Evolutionary conservation across 2,329 filamentous ascomycete species (phyloP).

Genomic region (Cercospora zeae-maydis): DNA sequence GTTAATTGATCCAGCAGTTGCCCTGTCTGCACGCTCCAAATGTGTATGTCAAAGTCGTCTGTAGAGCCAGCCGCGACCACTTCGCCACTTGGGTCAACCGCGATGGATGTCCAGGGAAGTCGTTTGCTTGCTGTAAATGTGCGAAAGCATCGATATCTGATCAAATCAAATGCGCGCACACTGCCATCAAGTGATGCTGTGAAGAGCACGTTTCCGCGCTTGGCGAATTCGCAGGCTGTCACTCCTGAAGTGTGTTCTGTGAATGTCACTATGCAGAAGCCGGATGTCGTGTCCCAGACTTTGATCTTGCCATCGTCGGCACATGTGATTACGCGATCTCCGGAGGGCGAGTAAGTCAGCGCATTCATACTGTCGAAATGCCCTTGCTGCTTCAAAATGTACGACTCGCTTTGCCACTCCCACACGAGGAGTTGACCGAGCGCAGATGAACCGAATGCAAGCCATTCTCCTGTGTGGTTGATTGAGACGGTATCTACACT

Average conservation of each 20-base stretch:
- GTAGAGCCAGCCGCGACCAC: conserved; percentile 92
- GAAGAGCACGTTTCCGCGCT: conserved; percentile 91
- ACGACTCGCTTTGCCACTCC: conserved; percentile 99
- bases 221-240: conserved; percentile 90
- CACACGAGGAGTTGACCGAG: conserved; percentile 94
- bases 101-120: conserved; percentile 87
- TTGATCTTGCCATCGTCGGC: conserved; percentile 98
- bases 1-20: conserved; percentile 87
- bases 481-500: conserved; percentile 93
- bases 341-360: conserved; percentile 87
- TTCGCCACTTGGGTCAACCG: conserved; percentile 95
- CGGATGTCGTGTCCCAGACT: conserved; percentile 94
- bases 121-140: conserved; percentile 93
- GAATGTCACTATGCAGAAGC: conserved; percentile 97
- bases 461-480: conserved; percentile 92
- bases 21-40: conserved; percentile 97
- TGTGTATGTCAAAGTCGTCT: conserved; percentile 94
- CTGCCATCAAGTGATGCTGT: conserved; percentile 94
- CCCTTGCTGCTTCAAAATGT: conserved; percentile 96
- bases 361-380: conserved; percentile 96
- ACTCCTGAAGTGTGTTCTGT: conserved; percentile 94
- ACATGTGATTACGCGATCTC: conserved; percentile 85
- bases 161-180: conserved; percentile 90
- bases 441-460: conserved; percentile 94
- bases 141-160: conserved; percentile 92